Evolutionary conservation across 1,139 yeast species (phyloP), one percentile per base, ranked within the genome.

Genomic region (Geotrichum macrosporum): DNA sequence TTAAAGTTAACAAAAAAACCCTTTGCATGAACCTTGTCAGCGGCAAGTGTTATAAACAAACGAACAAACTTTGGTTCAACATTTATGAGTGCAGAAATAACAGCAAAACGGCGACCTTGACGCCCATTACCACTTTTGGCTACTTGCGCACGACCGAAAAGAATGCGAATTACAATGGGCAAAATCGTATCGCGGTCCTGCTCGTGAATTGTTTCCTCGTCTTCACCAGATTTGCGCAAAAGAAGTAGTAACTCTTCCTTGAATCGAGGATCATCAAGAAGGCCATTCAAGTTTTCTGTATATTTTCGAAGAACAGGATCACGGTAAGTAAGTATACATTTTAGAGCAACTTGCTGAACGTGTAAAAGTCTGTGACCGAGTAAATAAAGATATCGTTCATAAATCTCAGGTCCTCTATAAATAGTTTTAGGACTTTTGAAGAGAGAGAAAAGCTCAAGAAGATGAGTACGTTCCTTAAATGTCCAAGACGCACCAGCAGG

Each of bases 141-240:
- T n/a, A 57, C 54, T 44, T 86, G 95, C 8, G 88, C 87, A 54
- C 94, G 74, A 4, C 98, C 98, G 65, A 83, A 92, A 30, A 94
- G 68, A 22, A 94, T 82, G 53, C 96, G 71, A 41, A 89, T 66
- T 4, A 88, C 75, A 39, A 85, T 63, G 1, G 94, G 94, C 76
- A 88, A 76, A 4, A 92, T 72, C 0, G 55, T 64, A 1, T 64
- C 69, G 18, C 75, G 69, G 60, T 89, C 96, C 5, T 71, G 72
- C 12, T 70, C 72, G 55, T 84, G 88, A 44, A 88, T 66, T 3
- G 77, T 69, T 6, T 73, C 73, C n/a, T 75, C 70, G n/a, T 74
- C 78, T 4, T 65, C 68, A 2, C 57, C 57, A 40, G 70, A 68
- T 32, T 70, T 70, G 4, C 76, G 68, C 31, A 86, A 68, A 40